Conservation (phyloP, 768 basidiomycete genomes). For the Cyclocybe aegerita region DNA sequence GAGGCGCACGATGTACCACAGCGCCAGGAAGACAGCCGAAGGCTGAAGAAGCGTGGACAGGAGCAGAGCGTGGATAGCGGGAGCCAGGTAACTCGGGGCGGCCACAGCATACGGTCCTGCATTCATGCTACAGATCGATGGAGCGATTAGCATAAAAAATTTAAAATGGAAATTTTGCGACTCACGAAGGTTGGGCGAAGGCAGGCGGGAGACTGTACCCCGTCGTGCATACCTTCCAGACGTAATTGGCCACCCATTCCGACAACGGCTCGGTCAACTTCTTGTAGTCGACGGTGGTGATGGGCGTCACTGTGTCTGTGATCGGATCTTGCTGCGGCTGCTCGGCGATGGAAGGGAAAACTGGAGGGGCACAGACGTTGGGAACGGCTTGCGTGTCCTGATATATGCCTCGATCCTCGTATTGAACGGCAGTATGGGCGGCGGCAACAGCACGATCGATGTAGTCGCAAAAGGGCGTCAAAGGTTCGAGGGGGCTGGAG, state of each 20-base stretch:
- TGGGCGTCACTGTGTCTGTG: conserved; percentile 46
- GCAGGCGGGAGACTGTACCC: conserved; percentile 56
- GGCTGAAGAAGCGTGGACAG: conserved; percentile 81
- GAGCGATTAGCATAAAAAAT: conserved; percentile 8
- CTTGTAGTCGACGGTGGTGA: conserved; percentile 59
- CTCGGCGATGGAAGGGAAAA: conserved; percentile 31
- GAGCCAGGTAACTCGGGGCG: conserved; percentile 55
- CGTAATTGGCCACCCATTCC: conserved; percentile 76
- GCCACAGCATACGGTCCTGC: conserved; percentile 39
- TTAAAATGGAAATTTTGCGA: conserved; percentile 16
- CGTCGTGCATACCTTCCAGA: conserved; percentile 84
- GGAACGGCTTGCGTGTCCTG: conserved; percentile 12
- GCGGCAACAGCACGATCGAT: conserved; percentile 70
- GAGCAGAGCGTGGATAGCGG: conserved; percentile 68
- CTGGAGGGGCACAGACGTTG: conserved; percentile 18
- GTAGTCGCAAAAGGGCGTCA: conserved; percentile 77
- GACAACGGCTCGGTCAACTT: conserved; percentile 76
- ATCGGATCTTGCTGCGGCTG: conserved; percentile 37
- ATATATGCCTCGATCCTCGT: conserved; percentile 13
- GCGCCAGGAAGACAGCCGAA: conserved; percentile 71
- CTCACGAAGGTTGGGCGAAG: conserved; percentile 59
- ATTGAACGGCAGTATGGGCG: conserved; percentile 16
- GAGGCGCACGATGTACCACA: conserved; percentile 82
- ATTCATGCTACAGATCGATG: conserved; percentile 23
- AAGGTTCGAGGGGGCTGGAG: conserved; percentile 72